A percentile compares a stretch with the other conserved stretches of the same genome.
Evolutionary conservation across 768 basidiomycete species (phyloP).

Genomic region (Mycena rosella): DNA sequence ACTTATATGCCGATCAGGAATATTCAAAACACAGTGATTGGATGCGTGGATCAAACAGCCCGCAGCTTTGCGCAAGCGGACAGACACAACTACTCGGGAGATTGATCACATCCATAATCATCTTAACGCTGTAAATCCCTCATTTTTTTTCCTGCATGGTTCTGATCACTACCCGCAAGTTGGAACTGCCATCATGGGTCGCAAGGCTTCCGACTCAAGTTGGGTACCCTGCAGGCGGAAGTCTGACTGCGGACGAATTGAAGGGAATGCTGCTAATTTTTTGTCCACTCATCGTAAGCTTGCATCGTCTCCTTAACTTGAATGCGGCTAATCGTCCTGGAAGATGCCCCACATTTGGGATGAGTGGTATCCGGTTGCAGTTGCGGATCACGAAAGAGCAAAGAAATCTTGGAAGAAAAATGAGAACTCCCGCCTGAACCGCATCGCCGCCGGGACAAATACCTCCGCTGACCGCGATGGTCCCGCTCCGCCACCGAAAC

Average conservation of each 20-base stretch:
- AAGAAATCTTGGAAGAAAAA: neutral
- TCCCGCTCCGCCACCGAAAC: neutral
- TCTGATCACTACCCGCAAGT: neutral
- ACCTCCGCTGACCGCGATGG: neutral
- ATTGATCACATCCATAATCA: conserved; percentile 38
- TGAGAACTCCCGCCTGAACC: conserved; percentile 1
- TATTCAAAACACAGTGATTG: conserved; percentile 10
- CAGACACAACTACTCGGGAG: conserved; percentile 29
- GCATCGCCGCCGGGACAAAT: neutral
- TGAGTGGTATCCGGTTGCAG: conserved; percentile 18
- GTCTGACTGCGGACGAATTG: conserved; percentile 42
- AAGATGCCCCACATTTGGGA: conserved; percentile 17
- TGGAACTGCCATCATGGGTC: conserved; percentile 40
- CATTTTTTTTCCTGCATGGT: neutral
- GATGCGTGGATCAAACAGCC: conserved; percentile 8
- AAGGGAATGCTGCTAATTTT: conserved; percentile 35
- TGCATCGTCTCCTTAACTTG: too few relatives aligned
- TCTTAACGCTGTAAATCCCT: conserved; percentile 1
- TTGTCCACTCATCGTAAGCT: conserved; percentile 35
- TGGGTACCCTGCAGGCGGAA: conserved; percentile 42
- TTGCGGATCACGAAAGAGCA: conserved; percentile 7
- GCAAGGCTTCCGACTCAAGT: conserved; percentile 36
- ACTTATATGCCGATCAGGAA: neutral
- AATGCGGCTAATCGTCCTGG: too few relatives aligned
- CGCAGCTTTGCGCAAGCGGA: conserved; percentile 11